phyloP scores from a whole-genome alignment of 2,329 filamentous ascomycete species.

The Pseudogymnoascus sp. region DNA sequence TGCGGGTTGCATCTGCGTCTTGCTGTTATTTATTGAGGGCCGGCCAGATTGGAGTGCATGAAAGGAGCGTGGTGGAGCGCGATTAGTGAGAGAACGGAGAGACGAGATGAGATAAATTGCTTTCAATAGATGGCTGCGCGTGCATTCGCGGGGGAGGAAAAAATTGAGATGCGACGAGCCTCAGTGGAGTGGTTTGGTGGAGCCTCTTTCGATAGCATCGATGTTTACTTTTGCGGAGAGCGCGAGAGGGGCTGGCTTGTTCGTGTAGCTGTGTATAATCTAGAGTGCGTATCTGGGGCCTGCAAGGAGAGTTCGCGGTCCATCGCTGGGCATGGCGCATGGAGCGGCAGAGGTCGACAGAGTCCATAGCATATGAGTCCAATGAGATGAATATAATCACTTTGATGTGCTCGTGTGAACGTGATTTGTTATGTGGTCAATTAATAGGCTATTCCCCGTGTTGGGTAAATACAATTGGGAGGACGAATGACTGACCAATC shows the following conservation, averaged over 20 bases:
- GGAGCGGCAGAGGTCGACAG: background rate
- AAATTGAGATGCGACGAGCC: conserved; percentile 6
- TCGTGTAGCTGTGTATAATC: conserved; percentile 8
- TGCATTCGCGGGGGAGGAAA: conserved; percentile 5
- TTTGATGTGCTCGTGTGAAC: background rate
- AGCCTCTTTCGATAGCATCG: background rate
- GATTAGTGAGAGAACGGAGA: background rate
- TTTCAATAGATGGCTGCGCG: conserved; percentile 1
- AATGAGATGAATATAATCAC: conserved; percentile 6
- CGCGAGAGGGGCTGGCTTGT: background rate
- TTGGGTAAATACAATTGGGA: background rate
- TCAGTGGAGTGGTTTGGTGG: conserved; percentile 8
- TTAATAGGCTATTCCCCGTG: background rate
- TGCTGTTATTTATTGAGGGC: conserved; percentile 6
- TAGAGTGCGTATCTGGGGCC: conserved; percentile 3
- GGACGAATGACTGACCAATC: background rate
- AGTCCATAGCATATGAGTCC: conserved; percentile 6
- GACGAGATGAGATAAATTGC: conserved; percentile 3
- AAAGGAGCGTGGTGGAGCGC: conserved; percentile 1
- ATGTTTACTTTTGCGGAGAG: background rate
- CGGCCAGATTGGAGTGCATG: conserved; percentile 5
- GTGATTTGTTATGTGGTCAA: background rate
- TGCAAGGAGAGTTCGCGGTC: background rate
- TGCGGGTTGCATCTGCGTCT: conserved; percentile 6
- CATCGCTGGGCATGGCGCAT: background rate